phyloP scores from a whole-genome alignment of 2,329 filamentous ascomycete genomes.

The Geosmithia putterillii region DNA sequence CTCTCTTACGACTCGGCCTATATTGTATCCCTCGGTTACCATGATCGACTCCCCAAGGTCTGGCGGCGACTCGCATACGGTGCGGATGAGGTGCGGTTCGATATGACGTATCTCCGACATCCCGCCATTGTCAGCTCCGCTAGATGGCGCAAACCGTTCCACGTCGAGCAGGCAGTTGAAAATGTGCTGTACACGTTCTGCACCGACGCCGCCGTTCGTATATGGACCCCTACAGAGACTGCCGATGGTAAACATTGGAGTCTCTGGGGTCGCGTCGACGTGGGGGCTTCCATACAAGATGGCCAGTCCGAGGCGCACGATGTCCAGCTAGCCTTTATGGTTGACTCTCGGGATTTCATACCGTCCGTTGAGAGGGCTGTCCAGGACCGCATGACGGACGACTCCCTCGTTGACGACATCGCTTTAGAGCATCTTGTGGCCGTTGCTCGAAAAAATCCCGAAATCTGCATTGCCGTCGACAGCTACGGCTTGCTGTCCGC shows the following conservation, averaged over 20 bases:
- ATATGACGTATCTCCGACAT: slow-evolving; percentile 83
- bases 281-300: slow-evolving; percentile 56
- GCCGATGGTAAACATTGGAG: slow-evolving; percentile 60
- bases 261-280: slow-evolving; percentile 71
- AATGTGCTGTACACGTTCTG: slow-evolving; percentile 88
- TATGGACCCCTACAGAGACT: slow-evolving; percentile 72
- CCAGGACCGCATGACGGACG: slow-evolving; percentile 40
- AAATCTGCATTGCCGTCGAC: slow-evolving; percentile 79
- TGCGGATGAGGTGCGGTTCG: slow-evolving; percentile 72
- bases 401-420: slow-evolving; percentile 50
- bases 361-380: slow-evolving; percentile 67
- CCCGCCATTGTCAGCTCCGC: slow-evolving; percentile 67
- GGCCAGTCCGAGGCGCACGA: slow-evolving; percentile 7
- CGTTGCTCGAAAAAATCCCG: slow-evolving; percentile 72
- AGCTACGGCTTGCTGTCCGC: slow-evolving; percentile 78
- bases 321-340: slow-evolving; percentile 50
- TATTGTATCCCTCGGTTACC: slow-evolving; percentile 67
- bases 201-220: slow-evolving; percentile 63
- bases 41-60: slow-evolving; percentile 80
- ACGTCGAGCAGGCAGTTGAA: slow-evolving; percentile 66
- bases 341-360: slow-evolving; percentile 72
- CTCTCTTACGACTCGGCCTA: slow-evolving; percentile 82
- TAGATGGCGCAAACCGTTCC: slow-evolving; percentile 72
- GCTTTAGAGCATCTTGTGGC: slow-evolving; percentile 77
- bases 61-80: slow-evolving; percentile 85